A percentile compares a stretch with the other conserved stretches of the same genome.
Evolutionary conservation across 2,329 filamentous ascomycete species (phyloP).

Genomic region (Teratosphaeria gauchensis): DNA sequence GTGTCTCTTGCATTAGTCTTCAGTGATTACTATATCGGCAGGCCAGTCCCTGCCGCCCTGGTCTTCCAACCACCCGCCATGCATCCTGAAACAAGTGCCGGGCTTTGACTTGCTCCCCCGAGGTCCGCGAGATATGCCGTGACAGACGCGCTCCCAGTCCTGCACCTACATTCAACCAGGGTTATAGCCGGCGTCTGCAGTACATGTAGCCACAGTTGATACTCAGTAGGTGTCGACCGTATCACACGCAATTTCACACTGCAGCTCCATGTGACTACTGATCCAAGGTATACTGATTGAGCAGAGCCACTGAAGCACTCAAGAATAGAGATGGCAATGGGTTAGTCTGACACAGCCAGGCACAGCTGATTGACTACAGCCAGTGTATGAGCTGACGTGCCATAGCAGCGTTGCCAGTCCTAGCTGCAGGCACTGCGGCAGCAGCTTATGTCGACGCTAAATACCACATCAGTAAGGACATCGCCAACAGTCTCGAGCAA

Average conservation of each 20-base stretch:
- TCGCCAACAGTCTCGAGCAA: slow-evolving; percentile 37
- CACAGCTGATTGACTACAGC: neutral
- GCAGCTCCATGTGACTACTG: neutral
- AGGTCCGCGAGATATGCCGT: neutral
- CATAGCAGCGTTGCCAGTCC: neutral
- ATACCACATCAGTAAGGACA: slow-evolving; percentile 55
- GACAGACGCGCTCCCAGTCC: neutral
- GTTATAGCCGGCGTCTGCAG: neutral
- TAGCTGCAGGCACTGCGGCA: slow-evolving; percentile 5
- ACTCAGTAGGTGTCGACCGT: neutral
- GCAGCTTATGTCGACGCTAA: slow-evolving; percentile 58
- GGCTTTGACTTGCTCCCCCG: neutral
- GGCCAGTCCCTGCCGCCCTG: too few species aligned
- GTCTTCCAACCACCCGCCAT: too few species aligned
- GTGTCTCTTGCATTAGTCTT: too few species aligned
- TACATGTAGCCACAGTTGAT: neutral
- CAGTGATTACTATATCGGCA: too few species aligned
- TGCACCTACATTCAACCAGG: neutral
- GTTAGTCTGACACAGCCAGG: neutral
- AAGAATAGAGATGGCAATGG: neutral
- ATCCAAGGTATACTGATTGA: neutral
- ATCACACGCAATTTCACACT: neutral
- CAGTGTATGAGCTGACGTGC: neutral
- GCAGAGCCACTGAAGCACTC: neutral
- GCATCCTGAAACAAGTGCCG: neutral